Percentiles rank a stretch among this genome's conserved stretches.
These are phyloP conservation scores for Neurospora sp. DNA, from an alignment of 2,329 filamentous ascomycete genomes.

Conservation along the genomic window DNA sequence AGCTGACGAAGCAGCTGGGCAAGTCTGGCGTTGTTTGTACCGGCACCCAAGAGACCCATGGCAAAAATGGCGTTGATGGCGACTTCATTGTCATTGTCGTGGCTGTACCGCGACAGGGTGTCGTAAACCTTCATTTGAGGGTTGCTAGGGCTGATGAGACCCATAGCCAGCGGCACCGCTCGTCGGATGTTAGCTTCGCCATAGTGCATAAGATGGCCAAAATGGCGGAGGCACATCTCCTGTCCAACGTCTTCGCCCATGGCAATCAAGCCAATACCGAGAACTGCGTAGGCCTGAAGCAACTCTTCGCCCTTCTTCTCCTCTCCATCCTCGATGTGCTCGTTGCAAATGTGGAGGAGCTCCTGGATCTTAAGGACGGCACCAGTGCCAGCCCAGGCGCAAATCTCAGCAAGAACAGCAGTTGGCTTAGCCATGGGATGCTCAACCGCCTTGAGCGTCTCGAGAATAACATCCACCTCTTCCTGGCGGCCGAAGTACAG, in stretches of 20 bases:
- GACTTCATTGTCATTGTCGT: constrained; percentile 97
- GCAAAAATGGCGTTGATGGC: constrained; percentile 98
- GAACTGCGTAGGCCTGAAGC: constrained; percentile 88
- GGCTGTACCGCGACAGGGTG: constrained; percentile 90
- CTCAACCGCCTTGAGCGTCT: constrained; percentile 93
- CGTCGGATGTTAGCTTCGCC: constrained; percentile 95
- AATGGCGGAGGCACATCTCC: constrained; percentile 96
- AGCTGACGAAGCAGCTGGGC: constrained; percentile 90
- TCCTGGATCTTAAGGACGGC: constrained; percentile 96
- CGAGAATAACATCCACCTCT: constrained; percentile 95
- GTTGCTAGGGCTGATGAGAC: constrained; percentile 91
- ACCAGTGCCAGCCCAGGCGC: constrained; percentile 95
- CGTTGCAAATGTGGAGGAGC: constrained; percentile 94
- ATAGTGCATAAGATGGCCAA: constrained; percentile 98
- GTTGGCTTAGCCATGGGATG: constrained; percentile 97
- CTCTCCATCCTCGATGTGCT: constrained; percentile 88
- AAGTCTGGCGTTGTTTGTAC: constrained; percentile 94
- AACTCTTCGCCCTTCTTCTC: constrained; percentile 94
- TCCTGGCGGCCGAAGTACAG: constrained; percentile 96
- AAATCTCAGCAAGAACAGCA: constrained; percentile 87
- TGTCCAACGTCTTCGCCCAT: constrained; percentile 99
- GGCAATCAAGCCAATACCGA: constrained; percentile 85
- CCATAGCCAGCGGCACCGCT: constrained; percentile 92
- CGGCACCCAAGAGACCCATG: constrained; percentile 93
- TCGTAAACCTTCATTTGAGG: constrained; percentile 99